Evolutionary conservation across 176 grass and related monocot genomes (phyloP).

Genomic region (Triticum turgidum): DNA sequence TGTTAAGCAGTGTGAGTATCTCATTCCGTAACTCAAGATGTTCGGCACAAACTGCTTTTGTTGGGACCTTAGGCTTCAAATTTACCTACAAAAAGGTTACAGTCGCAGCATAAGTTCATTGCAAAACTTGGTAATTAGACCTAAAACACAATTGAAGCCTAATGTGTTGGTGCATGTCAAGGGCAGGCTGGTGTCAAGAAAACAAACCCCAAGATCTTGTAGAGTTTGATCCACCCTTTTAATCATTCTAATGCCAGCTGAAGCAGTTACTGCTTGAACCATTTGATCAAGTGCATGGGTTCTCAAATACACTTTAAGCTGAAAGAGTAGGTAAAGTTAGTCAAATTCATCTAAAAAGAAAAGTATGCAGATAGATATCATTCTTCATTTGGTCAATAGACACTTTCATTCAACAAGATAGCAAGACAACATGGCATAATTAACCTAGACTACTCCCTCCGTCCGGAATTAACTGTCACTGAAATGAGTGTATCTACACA

Average conservation of each 20-base stretch:
- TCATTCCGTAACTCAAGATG: conserved; percentile 97
- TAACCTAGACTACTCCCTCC: conserved; percentile 13
- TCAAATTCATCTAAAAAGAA: conserved; percentile 40
- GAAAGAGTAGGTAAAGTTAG: conserved; percentile 36
- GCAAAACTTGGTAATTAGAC: background rate
- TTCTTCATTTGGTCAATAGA: conserved; percentile 16
- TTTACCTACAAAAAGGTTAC: conserved; percentile 63
- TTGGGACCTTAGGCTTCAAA: conserved; percentile 96
- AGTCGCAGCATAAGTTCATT: background rate
- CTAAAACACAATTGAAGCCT: background rate
- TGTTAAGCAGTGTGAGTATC: conserved; percentile 95
- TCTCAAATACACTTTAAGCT: conserved; percentile 94
- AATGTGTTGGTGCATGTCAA: background rate
- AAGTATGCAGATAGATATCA: background rate
- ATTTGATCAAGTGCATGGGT: conserved; percentile 93
- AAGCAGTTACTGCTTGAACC: conserved; percentile 82
- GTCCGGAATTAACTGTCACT: too few species aligned
- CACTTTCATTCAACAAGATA: conserved; percentile 7
- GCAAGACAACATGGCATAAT: background rate
- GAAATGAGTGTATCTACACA: too few species aligned
- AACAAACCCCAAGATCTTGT: conserved; percentile 87
- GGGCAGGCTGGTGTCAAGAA: conserved; percentile 14
- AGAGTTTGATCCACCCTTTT: conserved; percentile 92
- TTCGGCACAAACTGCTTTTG: conserved; percentile 92
- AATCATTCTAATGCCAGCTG: conserved; percentile 84